Base-by-base conservation (phyloP, 352 stramenopile genomes). In the Lagenidium giganteum region DNA sequence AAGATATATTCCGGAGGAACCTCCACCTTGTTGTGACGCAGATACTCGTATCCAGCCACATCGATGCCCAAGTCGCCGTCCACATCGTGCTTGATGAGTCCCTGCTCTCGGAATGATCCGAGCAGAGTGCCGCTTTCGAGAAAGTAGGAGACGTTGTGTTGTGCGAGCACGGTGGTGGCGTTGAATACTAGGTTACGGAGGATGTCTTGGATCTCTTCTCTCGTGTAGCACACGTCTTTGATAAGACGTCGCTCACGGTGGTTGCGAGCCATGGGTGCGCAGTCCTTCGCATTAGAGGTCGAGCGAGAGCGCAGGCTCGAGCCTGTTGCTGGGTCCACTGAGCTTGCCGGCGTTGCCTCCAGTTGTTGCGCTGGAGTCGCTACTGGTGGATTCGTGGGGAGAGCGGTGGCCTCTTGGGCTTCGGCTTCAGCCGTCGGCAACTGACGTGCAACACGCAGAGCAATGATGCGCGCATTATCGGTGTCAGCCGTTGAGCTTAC, bases 121-220 rank as follows among this genome's bases (percentile, higher is more conserved):
- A 71, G 50, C 22, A 71, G 47, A 14, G 61, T 59, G 25, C 61
- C 61, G 20, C 50, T 64, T 22, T 71, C 61, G n/a, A 71, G 36
- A 36, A 63, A 71, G 28, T 65, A 57, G 32, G 50, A 54, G 25
- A 68, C 30, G 31, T 51, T 51, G 39, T 67, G 38, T 16, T 21
- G 25, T 5, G 32, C 40, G n/a, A 68, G 58, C 22, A 47, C 35
- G 7, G 25, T 14, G 0, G 54, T 33, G 0, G 44, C 24, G 13
- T 27, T 54, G 17, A 61, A 26, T 2, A 67, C 52, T 32, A 67
- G 54, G 26, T 56, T 41, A 13, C 45, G 36, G 28, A 70, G 26
- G 26, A 61, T 56, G 31, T 46, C 22, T 24, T 44, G 34, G 21
- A 64, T 14, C 13, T 50, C 18, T 11, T n/a, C 3, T 8, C 44